phyloP scores from a whole-genome alignment of 225 moss, liverwort and hornwort genomes.

The Antitrichia curtipendula region DNA sequence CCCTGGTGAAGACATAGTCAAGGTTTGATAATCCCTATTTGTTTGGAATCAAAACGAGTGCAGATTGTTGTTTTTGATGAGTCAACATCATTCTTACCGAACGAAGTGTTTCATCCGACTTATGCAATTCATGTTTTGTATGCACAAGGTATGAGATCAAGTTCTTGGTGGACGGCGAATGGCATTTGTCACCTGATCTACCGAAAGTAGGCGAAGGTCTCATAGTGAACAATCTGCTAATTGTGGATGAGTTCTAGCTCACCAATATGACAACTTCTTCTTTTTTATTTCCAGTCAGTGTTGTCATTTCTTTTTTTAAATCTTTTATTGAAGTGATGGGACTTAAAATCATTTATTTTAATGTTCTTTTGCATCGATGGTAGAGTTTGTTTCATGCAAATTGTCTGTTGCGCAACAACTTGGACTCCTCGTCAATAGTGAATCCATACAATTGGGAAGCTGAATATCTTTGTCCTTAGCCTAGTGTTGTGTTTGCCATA shows the following conservation, averaged over 20 bases:
- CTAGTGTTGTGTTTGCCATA: not conserved
- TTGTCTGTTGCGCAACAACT: not conserved
- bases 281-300: not conserved
- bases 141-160: constrained; percentile 44
- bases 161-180: constrained; percentile 48
- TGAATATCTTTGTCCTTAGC: not conserved
- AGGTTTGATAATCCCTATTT: not conserved
- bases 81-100: not conserved
- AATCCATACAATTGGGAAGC: not conserved
- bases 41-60: not conserved
- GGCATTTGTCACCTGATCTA: constrained; percentile 42
- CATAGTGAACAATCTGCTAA: constrained; percentile 36
- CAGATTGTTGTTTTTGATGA: not conserved
- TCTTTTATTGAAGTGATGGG: not conserved
- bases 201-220: constrained; percentile 43
- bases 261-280: not conserved
- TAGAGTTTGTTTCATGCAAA: not conserved
- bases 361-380: not conserved
- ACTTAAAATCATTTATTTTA: not conserved
- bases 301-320: not conserved
- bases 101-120: not conserved
- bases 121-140: not conserved
- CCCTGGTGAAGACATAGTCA: too few relatives aligned
- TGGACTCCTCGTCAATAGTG: not conserved
- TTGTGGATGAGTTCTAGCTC: constrained; percentile 16